A percentile compares a stretch with the other conserved stretches of the same genome.
These are phyloP conservation scores for Tylopilus plumbeoviolaceoides DNA, from an alignment of 768 basidiomycete genomes.

Conservation along the genomic window DNA sequence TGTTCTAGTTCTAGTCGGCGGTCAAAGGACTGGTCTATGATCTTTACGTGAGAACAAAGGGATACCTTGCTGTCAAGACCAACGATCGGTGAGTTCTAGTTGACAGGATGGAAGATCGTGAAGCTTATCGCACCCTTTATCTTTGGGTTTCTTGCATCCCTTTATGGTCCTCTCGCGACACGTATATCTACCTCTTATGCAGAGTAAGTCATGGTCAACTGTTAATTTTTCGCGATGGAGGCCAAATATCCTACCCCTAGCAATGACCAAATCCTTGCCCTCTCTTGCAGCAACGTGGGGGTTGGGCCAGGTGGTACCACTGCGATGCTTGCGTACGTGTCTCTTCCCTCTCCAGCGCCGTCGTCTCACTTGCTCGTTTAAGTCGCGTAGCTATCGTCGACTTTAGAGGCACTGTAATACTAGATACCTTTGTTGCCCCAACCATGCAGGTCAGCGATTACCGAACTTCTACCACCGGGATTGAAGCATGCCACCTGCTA, in stretches of 20 bases:
- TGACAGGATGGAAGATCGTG: constrained; percentile 16
- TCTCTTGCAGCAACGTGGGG: constrained; percentile 70
- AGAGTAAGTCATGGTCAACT: constrained; percentile 17
- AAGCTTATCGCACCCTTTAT: constrained; percentile 25
- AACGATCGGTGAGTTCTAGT: constrained; percentile 10
- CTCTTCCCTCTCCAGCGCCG: constrained; percentile 4
- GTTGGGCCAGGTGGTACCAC: constrained; percentile 80
- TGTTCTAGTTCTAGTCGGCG: constrained; percentile 9
- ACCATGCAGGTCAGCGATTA: constrained; percentile 70
- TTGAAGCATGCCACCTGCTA: constrained; percentile 39
- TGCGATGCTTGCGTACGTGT: constrained; percentile 73
- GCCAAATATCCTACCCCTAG: constrained; percentile 31
- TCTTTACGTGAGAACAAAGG: constrained; percentile 21
- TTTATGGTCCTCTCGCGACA: constrained; percentile 5
- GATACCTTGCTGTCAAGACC: constrained; percentile 13
- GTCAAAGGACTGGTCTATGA: constrained; percentile 9
- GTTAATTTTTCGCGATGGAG: constrained; percentile 25
- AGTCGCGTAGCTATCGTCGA: constrained; percentile 55
- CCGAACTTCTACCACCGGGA: constrained; percentile 61
- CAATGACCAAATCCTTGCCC: constrained; percentile 48
- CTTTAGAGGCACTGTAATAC: constrained; percentile 52
- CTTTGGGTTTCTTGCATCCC: constrained; percentile 14
- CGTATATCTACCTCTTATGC: constrained; percentile 23
- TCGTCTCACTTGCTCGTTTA: constrained; percentile 9
- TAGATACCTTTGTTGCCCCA: constrained; percentile 65